These are phyloP conservation scores for Solanum ossicruentum DNA, from an alignment of 257 asterid genomes.

Conservation along the genomic window DNA sequence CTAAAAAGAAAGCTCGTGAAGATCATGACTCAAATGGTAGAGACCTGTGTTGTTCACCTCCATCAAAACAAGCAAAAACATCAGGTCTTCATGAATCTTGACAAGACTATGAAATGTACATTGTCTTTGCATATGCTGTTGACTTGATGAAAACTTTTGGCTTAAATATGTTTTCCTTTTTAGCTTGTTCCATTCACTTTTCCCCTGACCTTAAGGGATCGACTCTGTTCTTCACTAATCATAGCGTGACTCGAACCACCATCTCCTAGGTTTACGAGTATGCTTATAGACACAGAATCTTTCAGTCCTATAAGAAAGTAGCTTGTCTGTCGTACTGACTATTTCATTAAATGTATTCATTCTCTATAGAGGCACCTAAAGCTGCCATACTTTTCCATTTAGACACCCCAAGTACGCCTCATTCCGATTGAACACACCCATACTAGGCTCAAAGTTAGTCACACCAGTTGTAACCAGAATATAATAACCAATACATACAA, in stretches of 20 bases:
- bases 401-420: not conserved
- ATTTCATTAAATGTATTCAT: not conserved
- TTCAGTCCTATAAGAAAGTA: not conserved
- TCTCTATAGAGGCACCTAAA: not conserved
- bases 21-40: slow-evolving; percentile 11
- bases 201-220: not conserved
- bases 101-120: not conserved
- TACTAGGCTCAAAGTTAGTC: not conserved
- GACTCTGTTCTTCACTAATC: not conserved
- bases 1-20: slow-evolving; percentile 11
- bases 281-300: not conserved
- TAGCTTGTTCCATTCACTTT: not conserved
- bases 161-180: not conserved
- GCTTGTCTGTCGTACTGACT: not conserved
- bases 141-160: not conserved
- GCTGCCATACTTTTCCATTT: not conserved
- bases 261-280: not conserved
- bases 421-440: not conserved
- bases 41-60: slow-evolving; percentile 1
- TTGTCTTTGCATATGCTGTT: slow-evolving; percentile 2
- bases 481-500: not conserved
- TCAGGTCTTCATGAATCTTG: not conserved
- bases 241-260: not conserved
- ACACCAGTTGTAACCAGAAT: not conserved
- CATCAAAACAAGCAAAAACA: slow-evolving; percentile 31